phyloP scores from a whole-genome alignment of 2,329 filamentous ascomycete species.

The Ophiobolus disseminans region DNA sequence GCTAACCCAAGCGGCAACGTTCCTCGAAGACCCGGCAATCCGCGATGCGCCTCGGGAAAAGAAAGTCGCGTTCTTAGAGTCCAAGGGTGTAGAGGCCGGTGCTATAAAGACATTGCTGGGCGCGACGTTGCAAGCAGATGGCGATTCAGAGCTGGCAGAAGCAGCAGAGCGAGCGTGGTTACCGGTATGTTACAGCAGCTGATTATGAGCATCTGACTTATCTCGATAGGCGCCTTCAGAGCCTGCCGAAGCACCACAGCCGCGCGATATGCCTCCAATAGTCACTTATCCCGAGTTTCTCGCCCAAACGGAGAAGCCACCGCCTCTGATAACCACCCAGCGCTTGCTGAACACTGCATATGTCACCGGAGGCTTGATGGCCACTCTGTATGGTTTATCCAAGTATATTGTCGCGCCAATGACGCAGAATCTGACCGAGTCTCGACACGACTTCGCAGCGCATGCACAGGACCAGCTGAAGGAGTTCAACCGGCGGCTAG shows the following conservation, averaged over 20 bases:
- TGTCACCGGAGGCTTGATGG: slow-evolving; percentile 61
- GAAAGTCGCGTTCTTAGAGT: slow-evolving; percentile 77
- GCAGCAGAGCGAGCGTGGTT: slow-evolving; percentile 37
- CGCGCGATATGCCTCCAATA: slow-evolving; percentile 63
- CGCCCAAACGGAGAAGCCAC: slow-evolving; percentile 63
- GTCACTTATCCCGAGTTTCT: slow-evolving; percentile 73
- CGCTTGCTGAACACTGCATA: slow-evolving; percentile 65
- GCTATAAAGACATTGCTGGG: slow-evolving; percentile 73
- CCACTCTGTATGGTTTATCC: slow-evolving; percentile 72
- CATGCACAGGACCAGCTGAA: slow-evolving; percentile 61
- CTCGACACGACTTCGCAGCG: slow-evolving; percentile 64
- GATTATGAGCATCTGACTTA: slow-evolving; percentile 13
- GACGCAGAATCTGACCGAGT: slow-evolving; percentile 60
- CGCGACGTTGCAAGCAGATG: slow-evolving; percentile 16
- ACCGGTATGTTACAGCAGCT: slow-evolving; percentile 18
- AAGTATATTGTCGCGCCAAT: slow-evolving; percentile 72
- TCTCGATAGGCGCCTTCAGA: slow-evolving; percentile 24
- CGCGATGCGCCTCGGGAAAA: slow-evolving; percentile 71
- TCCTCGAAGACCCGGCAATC: slow-evolving; percentile 78
- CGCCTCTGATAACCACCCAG: slow-evolving; percentile 65
- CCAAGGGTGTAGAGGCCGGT: slow-evolving; percentile 72
- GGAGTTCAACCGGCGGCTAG: slow-evolving; percentile 64
- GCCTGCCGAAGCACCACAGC: slow-evolving; percentile 19
- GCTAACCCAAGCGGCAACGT: slow-evolving; percentile 74
- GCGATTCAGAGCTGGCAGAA: slow-evolving; percentile 22